phyloP scores from a whole-genome alignment of 2,329 filamentous ascomycete species.

The Laburnicola sp. region DNA sequence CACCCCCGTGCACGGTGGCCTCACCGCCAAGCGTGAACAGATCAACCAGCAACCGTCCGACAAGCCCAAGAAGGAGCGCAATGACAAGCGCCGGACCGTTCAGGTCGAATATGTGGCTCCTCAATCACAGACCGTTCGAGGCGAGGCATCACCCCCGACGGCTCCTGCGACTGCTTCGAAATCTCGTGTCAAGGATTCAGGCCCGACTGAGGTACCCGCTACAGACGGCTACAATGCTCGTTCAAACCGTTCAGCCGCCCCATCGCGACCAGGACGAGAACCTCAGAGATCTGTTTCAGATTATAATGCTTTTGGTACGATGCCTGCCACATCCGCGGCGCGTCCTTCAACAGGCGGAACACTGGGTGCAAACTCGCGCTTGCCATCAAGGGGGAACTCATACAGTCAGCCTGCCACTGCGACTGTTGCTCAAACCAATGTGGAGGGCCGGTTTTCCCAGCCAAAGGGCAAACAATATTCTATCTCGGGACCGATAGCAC shows the following conservation, averaged over 20 bases:
- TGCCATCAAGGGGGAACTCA: slow-evolving; percentile 73
- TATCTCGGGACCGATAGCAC: slow-evolving; percentile 68
- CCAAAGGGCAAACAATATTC: slow-evolving; percentile 68
- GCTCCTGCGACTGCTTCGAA: slow-evolving; percentile 47
- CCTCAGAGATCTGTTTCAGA: slow-evolving; percentile 58
- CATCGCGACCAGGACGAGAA: slow-evolving; percentile 45
- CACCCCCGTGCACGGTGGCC: slow-evolving; percentile 57
- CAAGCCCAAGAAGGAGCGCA: slow-evolving; percentile 68
- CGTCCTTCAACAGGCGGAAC: slow-evolving; percentile 83
- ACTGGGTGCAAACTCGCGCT: slow-evolving; percentile 60
- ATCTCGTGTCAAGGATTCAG: slow-evolving; percentile 60
- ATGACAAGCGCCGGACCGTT: slow-evolving; percentile 90
- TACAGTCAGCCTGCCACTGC: slow-evolving; percentile 90
- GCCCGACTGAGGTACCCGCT: slow-evolving; percentile 51
- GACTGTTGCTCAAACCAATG: slow-evolving; percentile 84
- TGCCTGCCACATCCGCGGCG: slow-evolving; percentile 46
- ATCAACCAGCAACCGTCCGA: slow-evolving; percentile 68
- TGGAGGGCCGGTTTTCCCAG: slow-evolving; percentile 86
- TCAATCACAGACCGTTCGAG: slow-evolving; percentile 79
- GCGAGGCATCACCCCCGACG: slow-evolving; percentile 52
- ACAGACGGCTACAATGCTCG: slow-evolving; percentile 42
- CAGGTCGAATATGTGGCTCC: slow-evolving; percentile 98
- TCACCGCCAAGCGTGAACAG: slow-evolving; percentile 73
- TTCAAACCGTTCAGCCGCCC: slow-evolving; percentile 32
- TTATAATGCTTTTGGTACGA: slow-evolving; percentile 46